A percentile compares a stretch with the other conserved stretches of the same genome.
These are phyloP conservation scores for Echites panduratus DNA, from an alignment of 257 asterid genomes.

Conservation along the genomic window DNA sequence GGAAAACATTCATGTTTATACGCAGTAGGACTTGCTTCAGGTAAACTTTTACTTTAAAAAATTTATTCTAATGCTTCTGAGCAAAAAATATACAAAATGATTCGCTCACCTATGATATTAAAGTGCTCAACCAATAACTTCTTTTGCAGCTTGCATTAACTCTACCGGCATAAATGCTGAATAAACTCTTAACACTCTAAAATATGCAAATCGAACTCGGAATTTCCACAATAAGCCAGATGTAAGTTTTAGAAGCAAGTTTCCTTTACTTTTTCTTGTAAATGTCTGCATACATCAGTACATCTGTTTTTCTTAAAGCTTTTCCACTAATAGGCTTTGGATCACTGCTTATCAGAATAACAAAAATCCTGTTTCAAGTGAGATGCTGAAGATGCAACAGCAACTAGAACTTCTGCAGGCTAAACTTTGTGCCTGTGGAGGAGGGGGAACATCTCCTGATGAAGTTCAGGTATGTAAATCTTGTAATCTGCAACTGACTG, in stretches of 20 bases:
- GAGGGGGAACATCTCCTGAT: constrained; percentile 80
- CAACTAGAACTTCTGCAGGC: constrained; percentile 93
- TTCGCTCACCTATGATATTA: not conserved
- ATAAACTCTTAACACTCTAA: constrained; percentile 94
- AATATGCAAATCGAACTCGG: constrained; percentile 98
- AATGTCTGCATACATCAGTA: not conserved
- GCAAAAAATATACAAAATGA: not conserved
- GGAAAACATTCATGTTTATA: not conserved
- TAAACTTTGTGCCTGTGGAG: constrained; percentile 92
- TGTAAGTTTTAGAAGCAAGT: constrained; percentile 40
- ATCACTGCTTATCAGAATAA: constrained; percentile 51
- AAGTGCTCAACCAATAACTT: not conserved
- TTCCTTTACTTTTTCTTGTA: constrained; percentile 9
- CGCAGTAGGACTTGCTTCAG: not conserved
- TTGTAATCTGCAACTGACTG: not conserved
- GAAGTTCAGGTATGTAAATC: constrained; percentile 67
- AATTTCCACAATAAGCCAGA: constrained; percentile 97
- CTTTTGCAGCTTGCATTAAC: constrained; percentile 84
- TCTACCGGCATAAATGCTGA: constrained; percentile 99
- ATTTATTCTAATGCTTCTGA: not conserved
- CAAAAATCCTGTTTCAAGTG: constrained; percentile 87
- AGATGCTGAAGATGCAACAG: constrained; percentile 98
- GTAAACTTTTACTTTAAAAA: not conserved
- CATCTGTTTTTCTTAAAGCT: constrained; percentile 10
- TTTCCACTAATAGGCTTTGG: constrained; percentile 16